Evolutionary conservation across 2,329 filamentous ascomycete species (phyloP), one percentile per base, ranked within the genome.

Genomic region (Ceratocystis colombiana): DNA sequence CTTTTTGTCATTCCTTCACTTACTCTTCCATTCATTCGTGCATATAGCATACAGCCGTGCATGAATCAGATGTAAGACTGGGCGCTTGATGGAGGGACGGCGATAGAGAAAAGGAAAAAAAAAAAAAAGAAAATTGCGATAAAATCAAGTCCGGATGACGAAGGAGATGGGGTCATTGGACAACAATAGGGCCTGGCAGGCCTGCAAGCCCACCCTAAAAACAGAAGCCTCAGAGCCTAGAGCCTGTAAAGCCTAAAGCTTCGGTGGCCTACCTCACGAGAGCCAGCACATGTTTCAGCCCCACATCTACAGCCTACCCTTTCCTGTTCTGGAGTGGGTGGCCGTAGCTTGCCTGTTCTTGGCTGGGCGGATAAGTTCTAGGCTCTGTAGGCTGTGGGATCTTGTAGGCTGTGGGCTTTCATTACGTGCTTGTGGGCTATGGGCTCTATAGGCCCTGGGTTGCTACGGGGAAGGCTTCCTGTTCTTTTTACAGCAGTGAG

Each of bases 401-500:
- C 33, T 20, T 25, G 48, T 50, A 50, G 48, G 48, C 48, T 53
- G 48, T 25, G 48, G 22, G 48, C 48, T 53, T n/a, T 53, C 8
- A n/a, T 25, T 53, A 41, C 37, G 37, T 41, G 37, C 37, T 41
- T 41, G 10, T 41, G 37, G 37, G 37, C 48, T 53, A 53, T 53
- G 48, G 48, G 48, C 48, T 53, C 48, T 53, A 53, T 53, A 53
- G 48, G 48, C 48, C 48, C 20, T 53, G 48, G 20, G 48, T 53
- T 53, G 48, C 48, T 15, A 25, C 25, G 48, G 48, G 48, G 10
- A 25, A 15, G 48, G 20, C 8, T 20, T 20, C 48, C 25, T 8
- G 10, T 28, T 22, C 3, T 10, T 53, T 15, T 22, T 22, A 20
- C n/a, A 25, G 22, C 8, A 53, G 48, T 22, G 25, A 25, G 20